Conservation (phyloP, 208 protist genomes). For the Polymyxa betae region DNA sequence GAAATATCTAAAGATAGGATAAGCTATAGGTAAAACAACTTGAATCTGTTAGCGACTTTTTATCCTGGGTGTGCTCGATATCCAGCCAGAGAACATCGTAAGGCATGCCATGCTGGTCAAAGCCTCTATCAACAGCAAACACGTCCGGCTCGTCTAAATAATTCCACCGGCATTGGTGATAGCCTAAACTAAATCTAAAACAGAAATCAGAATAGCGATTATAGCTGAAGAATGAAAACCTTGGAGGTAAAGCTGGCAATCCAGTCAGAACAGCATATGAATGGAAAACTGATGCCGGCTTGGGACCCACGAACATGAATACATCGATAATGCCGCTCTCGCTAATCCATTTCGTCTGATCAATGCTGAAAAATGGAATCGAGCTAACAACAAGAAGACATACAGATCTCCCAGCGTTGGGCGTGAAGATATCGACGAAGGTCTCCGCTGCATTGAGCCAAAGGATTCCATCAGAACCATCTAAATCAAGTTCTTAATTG, state of each 20-base stretch:
- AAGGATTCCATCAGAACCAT: slow-evolving; percentile 69
- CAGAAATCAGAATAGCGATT: background rate
- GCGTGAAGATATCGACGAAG: slow-evolving; percentile 72
- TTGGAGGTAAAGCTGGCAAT: slow-evolving; percentile 86
- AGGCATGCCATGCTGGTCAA: slow-evolving; percentile 58
- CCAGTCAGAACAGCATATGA: slow-evolving; percentile 91
- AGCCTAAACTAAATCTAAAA: slow-evolving; percentile 86
- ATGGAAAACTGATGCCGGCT: slow-evolving; percentile 80
- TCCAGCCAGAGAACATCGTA: slow-evolving; percentile 97
- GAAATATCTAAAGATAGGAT: slow-evolving; percentile 85
- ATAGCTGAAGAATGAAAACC: slow-evolving; percentile 56
- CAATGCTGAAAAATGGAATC: slow-evolving; percentile 9
- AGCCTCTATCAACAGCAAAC: slow-evolving; percentile 58
- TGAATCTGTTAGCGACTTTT: slow-evolving; percentile 69
- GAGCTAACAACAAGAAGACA: too few relatives aligned
- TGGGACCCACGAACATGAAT: slow-evolving; percentile 90
- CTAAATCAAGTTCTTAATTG: slow-evolving; percentile 18
- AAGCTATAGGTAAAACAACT: background rate
- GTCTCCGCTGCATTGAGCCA: slow-evolving; percentile 92
- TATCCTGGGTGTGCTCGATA: slow-evolving; percentile 98
- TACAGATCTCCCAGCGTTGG: slow-evolving; percentile 48
- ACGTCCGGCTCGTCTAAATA: slow-evolving; percentile 90
- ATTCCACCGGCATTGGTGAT: slow-evolving; percentile 96
- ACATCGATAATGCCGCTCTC: slow-evolving; percentile 91
- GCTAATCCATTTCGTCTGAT: slow-evolving; percentile 81